Evolutionary conservation across 129 eudicot species (phyloP).

Genomic region (Helichrysum umbraculigerum): DNA sequence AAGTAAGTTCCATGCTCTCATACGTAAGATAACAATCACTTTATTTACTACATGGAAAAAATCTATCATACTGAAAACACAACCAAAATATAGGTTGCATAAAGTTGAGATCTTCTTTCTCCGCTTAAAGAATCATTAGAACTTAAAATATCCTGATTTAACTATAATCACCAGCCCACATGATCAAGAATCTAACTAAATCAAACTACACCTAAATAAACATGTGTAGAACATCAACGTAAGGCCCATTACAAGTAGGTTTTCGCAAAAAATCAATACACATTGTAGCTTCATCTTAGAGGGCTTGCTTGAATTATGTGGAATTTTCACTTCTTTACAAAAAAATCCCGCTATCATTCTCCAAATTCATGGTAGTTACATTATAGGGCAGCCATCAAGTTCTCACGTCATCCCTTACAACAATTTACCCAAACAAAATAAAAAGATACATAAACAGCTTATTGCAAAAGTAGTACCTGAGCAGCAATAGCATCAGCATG

Average conservation of each 20-base stretch:
- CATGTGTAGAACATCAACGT: too few relatives aligned
- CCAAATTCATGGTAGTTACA: neutral
- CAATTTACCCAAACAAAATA: neutral
- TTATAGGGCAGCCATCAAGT: neutral
- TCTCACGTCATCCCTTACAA: neutral
- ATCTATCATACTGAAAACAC: neutral
- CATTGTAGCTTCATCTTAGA: neutral
- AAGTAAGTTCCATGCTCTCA: too few relatives aligned
- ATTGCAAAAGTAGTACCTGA: constrained; percentile 45
- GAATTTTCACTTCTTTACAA: too few relatives aligned
- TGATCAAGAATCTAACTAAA: neutral
- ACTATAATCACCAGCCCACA: too few relatives aligned
- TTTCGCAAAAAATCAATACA: neutral
- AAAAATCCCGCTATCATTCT: neutral
- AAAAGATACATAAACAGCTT: constrained; percentile 6
- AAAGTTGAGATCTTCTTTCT: too few relatives aligned
- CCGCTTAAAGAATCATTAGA: too few relatives aligned
- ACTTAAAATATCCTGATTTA: too few relatives aligned
- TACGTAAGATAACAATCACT: too few relatives aligned
- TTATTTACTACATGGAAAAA: too few relatives aligned
- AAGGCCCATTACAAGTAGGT: neutral
- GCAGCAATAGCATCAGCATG: constrained; percentile 68
- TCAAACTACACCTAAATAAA: neutral
- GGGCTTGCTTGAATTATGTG: neutral
- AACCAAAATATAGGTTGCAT: neutral